Evolutionary conservation across 306 rosid species (phyloP).

Genomic region (Prunus mira): DNA sequence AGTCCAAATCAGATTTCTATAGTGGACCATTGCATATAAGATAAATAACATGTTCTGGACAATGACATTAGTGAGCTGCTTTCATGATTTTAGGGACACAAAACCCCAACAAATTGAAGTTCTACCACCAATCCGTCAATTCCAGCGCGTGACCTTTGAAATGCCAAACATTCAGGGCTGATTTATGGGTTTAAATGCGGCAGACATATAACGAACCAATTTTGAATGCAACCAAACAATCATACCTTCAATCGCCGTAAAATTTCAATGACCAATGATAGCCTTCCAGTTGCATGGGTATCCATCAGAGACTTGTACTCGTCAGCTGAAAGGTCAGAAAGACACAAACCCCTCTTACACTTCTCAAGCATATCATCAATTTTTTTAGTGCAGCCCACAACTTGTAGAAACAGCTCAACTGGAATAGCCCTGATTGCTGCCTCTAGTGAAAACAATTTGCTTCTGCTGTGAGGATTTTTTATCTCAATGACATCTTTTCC

Average conservation of each 20-base stretch:
- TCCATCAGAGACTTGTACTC: slow-evolving; percentile 80
- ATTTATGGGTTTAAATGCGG: neutral
- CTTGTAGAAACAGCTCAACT: slow-evolving; percentile 86
- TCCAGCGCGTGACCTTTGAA: neutral
- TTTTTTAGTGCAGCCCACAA: slow-evolving; percentile 69
- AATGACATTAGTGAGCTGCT: neutral
- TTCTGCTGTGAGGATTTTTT: slow-evolving; percentile 55
- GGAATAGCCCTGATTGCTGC: slow-evolving; percentile 70
- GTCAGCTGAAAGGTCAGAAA: slow-evolving; percentile 62
- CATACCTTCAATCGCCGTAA: slow-evolving; percentile 87
- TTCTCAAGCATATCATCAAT: slow-evolving; percentile 73
- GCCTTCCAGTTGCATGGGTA: slow-evolving; percentile 76
- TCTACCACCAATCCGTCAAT: neutral
- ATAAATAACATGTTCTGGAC: neutral
- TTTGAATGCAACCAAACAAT: slow-evolving; percentile 18
- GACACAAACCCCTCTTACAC: slow-evolving; percentile 75
- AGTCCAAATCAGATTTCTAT: neutral
- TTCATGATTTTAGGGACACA: neutral
- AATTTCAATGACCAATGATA: slow-evolving; percentile 76
- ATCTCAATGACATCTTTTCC: slow-evolving; percentile 24
- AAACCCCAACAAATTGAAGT: neutral
- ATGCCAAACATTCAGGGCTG: neutral
- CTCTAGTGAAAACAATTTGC: slow-evolving; percentile 66
- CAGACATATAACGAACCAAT: slow-evolving; percentile 3
- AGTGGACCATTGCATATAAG: neutral